Conservation (phyloP, 73 alveolate species). For the Paramecium caudatum region DNA sequence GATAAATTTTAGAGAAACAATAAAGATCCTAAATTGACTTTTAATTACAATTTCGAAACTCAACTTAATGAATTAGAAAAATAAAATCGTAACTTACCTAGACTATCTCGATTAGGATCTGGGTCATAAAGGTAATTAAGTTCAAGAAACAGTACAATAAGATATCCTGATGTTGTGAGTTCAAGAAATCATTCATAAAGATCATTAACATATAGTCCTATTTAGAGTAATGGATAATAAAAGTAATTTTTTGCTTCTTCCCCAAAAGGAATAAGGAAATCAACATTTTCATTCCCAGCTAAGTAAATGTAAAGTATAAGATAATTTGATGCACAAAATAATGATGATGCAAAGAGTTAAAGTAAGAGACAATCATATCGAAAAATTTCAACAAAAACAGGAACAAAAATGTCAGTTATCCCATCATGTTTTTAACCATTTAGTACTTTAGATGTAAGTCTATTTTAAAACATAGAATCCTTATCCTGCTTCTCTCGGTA, state of each 20-base stretch:
- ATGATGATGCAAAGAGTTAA: background rate
- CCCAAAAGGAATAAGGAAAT: background rate
- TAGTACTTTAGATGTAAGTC: constrained; percentile 5
- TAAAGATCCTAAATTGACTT: constrained; percentile 61
- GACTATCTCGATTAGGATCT: background rate
- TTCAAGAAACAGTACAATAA: constrained; percentile 26
- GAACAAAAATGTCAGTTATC: background rate
- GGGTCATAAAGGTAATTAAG: background rate
- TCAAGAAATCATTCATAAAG: background rate
- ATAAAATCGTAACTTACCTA: background rate
- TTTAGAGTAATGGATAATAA: background rate
- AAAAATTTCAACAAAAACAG: constrained; percentile 40
- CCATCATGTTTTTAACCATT: constrained; percentile 57
- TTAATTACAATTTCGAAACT: constrained; percentile 52
- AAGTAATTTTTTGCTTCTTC: background rate
- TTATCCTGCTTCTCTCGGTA: background rate
- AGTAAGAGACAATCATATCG: constrained; percentile 6
- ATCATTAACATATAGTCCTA: constrained; percentile 24
- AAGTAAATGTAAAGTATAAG: background rate
- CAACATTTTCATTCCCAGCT: background rate
- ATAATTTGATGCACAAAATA: background rate
- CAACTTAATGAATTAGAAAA: constrained; percentile 8
- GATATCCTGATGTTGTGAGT: background rate
- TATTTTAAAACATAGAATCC: background rate
- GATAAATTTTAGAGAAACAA: constrained; percentile 13